Evolutionary conservation across 371 early-diverging fungal species (phyloP), one percentile per base, ranked within the genome.

Genomic region (Mucor saturninus): DNA sequence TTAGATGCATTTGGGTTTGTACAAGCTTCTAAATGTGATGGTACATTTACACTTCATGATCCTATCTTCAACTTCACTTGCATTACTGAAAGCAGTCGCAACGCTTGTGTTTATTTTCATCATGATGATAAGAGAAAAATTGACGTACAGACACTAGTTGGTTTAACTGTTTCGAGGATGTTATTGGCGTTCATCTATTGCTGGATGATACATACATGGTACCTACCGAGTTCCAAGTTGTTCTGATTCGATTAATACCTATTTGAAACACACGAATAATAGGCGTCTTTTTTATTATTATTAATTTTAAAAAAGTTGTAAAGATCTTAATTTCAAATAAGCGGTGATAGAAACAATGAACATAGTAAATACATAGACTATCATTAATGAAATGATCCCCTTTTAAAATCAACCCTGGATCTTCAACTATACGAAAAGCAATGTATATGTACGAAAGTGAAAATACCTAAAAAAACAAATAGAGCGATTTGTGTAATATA

Each of bases 1-100:
- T 87, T 92, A 62, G 79, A 87, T 54, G 94, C 94, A 0, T 75
- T 95, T 56, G 90, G 87, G 0, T 95, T 89, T 68, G 89, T 95
- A 2, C 91, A 62, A 8, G 67, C 67, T 3, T 67, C 67, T 4
- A 67, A 67, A 39, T 11, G 67, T 58, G 67, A 67, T 49, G 67
- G 57, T 11, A 21, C 62, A 3, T 61, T 61, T 54, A 57, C 58
- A n/a, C 45, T 39, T n/a, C 54, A 54, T 10, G 67, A 67, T 39
- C 35, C 59, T 10, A 14, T 46, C 0, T 43, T 38, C 26, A 14
- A 46, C 15, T 67, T 86, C 49, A 81, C 85, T 0, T 78, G 83
- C n/a, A 80, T 93, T 56, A 83, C 87, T 3, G 94, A 93, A 73
- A 75, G 86, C 35, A 86, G 77, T 52, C 79, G 91, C 11, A 86